Evolutionary conservation across 805 yeast genomes (phyloP).

Genomic region (Ogataea ramenticola): DNA sequence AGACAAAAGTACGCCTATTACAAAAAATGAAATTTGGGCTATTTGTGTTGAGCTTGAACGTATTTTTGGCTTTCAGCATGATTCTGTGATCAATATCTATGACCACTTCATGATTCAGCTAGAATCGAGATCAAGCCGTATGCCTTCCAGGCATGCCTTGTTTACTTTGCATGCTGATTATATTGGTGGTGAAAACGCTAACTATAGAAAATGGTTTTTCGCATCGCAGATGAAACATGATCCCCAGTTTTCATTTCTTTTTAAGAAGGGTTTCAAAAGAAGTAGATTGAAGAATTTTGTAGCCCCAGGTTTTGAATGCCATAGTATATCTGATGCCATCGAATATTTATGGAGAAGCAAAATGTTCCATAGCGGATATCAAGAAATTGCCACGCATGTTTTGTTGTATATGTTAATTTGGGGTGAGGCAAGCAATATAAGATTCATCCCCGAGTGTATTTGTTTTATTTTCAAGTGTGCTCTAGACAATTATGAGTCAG

Average conservation of each 20-base stretch:
- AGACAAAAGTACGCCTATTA: conserved; percentile 64
- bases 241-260: conserved; percentile 47
- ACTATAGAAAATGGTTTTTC: conserved; percentile 88
- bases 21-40: conserved; percentile 52
- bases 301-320: conserved; percentile 16
- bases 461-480: conserved; percentile 56
- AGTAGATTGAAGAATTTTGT: conserved; percentile 8
- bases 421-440: conserved; percentile 71
- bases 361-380: conserved; percentile 47
- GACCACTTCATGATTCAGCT: conserved; percentile 75
- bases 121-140: conserved; percentile 82
- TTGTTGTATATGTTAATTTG: conserved; percentile 58
- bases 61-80: conserved; percentile 79
- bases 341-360: conserved; percentile 72
- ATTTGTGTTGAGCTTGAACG: conserved; percentile 53
- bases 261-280: conserved; percentile 42
- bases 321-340: conserved; percentile 53
- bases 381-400: conserved; percentile 57
- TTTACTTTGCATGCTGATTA: conserved; percentile 80
- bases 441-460: conserved; percentile 42
- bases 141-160: conserved; percentile 64
- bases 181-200: conserved; percentile 84
- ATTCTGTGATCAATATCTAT: conserved; percentile 69
- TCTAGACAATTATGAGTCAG: conserved; percentile 36
- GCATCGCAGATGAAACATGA: conserved; percentile 78